These are phyloP conservation scores for Cinchona pubescens DNA, from an alignment of 257 asterid species.

Conservation along the genomic window DNA sequence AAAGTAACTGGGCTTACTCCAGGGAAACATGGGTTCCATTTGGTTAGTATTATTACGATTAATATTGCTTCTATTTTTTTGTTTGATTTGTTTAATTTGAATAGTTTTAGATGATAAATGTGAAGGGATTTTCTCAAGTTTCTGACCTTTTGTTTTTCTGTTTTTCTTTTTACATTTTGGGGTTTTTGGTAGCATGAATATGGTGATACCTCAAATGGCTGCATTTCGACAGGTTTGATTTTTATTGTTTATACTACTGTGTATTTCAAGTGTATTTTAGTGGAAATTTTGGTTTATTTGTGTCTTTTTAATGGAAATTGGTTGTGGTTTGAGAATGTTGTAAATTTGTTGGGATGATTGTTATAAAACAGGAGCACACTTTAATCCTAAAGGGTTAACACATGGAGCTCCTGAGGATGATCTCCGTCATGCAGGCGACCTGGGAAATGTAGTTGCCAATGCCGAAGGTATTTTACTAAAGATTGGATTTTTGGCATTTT, in stretches of 20 bases:
- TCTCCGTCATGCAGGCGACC: slow-evolving; percentile 99
- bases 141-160: slow-evolving; percentile 10
- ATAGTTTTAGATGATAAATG: slow-evolving; percentile 7
- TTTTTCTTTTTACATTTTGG: too few relatives aligned
- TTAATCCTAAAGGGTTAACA: slow-evolving; percentile 72
- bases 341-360: slow-evolving; percentile 4
- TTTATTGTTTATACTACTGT: too few relatives aligned
- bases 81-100: not conserved
- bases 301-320: not conserved
- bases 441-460: slow-evolving; percentile 99
- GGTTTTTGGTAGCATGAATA: slow-evolving; percentile 67
- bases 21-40: slow-evolving; percentile 91
- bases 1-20: slow-evolving; percentile 85
- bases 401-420: slow-evolving; percentile 97
- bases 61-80: not conserved
- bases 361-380: slow-evolving; percentile 67
- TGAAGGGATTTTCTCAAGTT: slow-evolving; percentile 10
- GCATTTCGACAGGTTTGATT: slow-evolving; percentile 86
- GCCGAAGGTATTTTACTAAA: slow-evolving; percentile 56
- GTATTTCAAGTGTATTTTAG: slow-evolving; percentile 9
- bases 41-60: slow-evolving; percentile 43
- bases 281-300: slow-evolving; percentile 7
- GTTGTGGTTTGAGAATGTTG: slow-evolving; percentile 4
- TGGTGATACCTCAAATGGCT: slow-evolving; percentile 97
- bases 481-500: not conserved